These are phyloP conservation scores for Ascomycota sp. DNA, from an alignment of 2,329 filamentous ascomycete genomes.

Conservation along the genomic window DNA sequence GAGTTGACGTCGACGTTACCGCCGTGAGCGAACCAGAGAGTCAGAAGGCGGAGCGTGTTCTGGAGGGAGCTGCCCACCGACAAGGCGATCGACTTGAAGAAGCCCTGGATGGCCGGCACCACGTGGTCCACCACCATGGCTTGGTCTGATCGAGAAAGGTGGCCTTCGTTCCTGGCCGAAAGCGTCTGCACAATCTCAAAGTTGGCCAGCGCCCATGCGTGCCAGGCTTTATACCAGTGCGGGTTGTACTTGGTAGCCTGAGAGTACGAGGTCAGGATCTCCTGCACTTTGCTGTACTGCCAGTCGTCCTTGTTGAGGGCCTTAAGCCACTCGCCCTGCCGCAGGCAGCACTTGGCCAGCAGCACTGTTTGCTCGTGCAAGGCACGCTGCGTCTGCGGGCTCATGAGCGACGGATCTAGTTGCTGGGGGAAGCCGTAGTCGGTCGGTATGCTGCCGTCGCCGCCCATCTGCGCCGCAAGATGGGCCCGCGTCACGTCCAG, in stretches of 20 bases:
- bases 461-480: conserved; percentile 22
- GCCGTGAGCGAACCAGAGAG: conserved; percentile 89
- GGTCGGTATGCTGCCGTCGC: conserved; percentile 20
- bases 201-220: conserved; percentile 93
- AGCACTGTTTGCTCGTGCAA: conserved; percentile 43
- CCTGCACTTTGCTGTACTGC: conserved; percentile 65
- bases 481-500: conserved; percentile 31
- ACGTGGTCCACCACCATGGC: conserved; percentile 65
- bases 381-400: conserved; percentile 26
- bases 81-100: conserved; percentile 90
- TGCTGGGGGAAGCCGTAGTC: conserved; percentile 29
- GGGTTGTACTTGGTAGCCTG: conserved; percentile 86
- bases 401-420: conserved; percentile 21
- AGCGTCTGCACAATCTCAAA: conserved; percentile 89
- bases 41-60: conserved; percentile 77
- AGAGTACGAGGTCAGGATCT: conserved; percentile 76
- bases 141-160: conserved; percentile 24
- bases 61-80: conserved; percentile 84
- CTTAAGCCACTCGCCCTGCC: conserved; percentile 91
- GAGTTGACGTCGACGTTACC: conserved; percentile 69
- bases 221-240: conserved; percentile 97
- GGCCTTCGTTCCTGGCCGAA: conserved; percentile 39
- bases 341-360: conserved; percentile 84
- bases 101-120: conserved; percentile 80
- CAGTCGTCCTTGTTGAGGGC: conserved; percentile 69